Base-by-base conservation (phyloP, 2,329 filamentous ascomycete species). In the Thelonectria olida region DNA sequence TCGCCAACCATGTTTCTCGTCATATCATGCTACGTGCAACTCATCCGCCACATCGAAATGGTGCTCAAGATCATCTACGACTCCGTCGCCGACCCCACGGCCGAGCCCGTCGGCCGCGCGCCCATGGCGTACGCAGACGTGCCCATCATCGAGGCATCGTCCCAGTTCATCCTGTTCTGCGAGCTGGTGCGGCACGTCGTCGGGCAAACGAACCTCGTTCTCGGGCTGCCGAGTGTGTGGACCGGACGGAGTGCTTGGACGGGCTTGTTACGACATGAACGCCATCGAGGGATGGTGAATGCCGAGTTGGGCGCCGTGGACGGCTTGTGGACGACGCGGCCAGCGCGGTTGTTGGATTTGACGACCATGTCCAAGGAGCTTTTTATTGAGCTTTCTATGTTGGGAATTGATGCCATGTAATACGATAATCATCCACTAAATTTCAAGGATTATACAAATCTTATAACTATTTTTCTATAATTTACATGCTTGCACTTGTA, bases 1-100 rank as follows among this genome's bases (percentile, higher is more conserved):
- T 65, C 68, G 1, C 60, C 73, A 0, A 73, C 72, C 2, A 68
- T 73, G 44, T 65, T 74, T 25, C 63, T 73, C 20, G 62, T 74
- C 38, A 70, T 73, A 47, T 76, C 73, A 7, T 75, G 73, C 47
- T 74, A 70, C 44, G 61, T 67, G 5, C 72, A 75, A 23, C 58
- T 73, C 23, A 60, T 70, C 50, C 63, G 63, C 8, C 65, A 70
- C 49, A 63, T 73, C 15, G 74, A 75, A 20, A 48, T 68, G 22
- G 23, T 70, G 5, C 47, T 71, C 41, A 61, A 61, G 10, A 64
- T 71, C 17, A 56, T 67, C 22, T 54, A 70, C 38, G 62, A 63
- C 10, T 62, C 66, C 5, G 39, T 69, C 9, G 58, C 22, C 15
- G 61, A 65, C 38, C 34, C 61, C 31, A 20, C 59, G 9, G 15